Percentiles rank a stretch among this genome's conserved stretches.
Evolutionary conservation across 2,329 filamentous ascomycete genomes (phyloP).

Genomic region (Xylariaceae sp.): DNA sequence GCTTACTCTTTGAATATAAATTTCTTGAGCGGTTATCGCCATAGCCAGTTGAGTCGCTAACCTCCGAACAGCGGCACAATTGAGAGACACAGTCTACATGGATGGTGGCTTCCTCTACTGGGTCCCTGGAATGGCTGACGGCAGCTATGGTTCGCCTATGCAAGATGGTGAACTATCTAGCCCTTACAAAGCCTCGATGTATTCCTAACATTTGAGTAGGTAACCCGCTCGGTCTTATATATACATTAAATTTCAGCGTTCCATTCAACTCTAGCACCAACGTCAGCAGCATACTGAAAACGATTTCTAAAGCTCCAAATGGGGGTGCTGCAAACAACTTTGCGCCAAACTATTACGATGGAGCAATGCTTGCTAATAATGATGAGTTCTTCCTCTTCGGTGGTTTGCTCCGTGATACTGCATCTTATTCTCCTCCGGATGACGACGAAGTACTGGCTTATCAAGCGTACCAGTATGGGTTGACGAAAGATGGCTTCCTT

Average conservation of each 20-base stretch:
- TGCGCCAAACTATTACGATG: conserved; percentile 64
- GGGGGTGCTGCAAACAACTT: conserved; percentile 55
- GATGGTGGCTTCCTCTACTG: conserved; percentile 67
- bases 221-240: conserved; percentile 59
- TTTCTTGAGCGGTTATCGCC: too few species aligned
- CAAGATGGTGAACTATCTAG: conserved; percentile 50
- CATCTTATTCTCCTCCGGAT: conserved; percentile 46
- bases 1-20: background rate
- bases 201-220: conserved; percentile 44
- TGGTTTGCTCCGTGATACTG: conserved; percentile 52
- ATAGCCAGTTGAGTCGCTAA: conserved; percentile 30
- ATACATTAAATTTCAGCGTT: conserved; percentile 62
- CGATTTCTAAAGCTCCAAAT: conserved; percentile 52
- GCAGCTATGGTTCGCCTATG: conserved; percentile 37
- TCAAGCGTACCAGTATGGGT: conserved; percentile 58
- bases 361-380: conserved; percentile 69
- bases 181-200: background rate
- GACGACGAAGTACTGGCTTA: conserved; percentile 56
- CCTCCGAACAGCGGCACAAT: conserved; percentile 44
- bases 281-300: conserved; percentile 56
- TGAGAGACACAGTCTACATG: conserved; percentile 66
- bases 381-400: conserved; percentile 69
- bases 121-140: conserved; percentile 56
- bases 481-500: conserved; percentile 48
- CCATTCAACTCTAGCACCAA: conserved; percentile 62